A percentile compares a stretch with the other conserved stretches of the same genome.
Evolutionary conservation across 805 yeast species (phyloP).

Genomic region (Ogataea haglerorum): DNA sequence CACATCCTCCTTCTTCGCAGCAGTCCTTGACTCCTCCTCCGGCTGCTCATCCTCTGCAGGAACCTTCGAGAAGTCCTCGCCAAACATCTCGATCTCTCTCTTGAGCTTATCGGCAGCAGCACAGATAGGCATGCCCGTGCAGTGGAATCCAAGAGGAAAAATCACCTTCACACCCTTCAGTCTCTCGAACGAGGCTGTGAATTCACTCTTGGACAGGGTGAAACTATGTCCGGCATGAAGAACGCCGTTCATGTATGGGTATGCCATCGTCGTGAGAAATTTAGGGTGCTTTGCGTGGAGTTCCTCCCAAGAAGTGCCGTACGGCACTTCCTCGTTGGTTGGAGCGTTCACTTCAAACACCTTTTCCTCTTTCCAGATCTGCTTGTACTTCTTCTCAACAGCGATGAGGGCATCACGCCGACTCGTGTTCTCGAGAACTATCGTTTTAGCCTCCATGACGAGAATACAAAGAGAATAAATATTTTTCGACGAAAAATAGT

Average conservation of each 20-base stretch:
- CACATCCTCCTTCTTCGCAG: constrained; percentile 59
- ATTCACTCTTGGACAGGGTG: constrained; percentile 92
- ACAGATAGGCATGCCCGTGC: constrained; percentile 98
- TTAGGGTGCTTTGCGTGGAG: constrained; percentile 80
- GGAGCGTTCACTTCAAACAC: constrained; percentile 90
- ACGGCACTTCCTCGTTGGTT: constrained; percentile 57
- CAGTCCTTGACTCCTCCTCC: constrained; percentile 27
- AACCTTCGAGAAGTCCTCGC: constrained; percentile 67
- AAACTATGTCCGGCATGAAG: constrained; percentile 97
- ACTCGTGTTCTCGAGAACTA: constrained; percentile 57
- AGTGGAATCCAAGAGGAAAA: constrained; percentile 97
- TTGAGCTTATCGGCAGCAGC: constrained; percentile 94
- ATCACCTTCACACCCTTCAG: constrained; percentile 90
- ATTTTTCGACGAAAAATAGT: constrained; percentile 12
- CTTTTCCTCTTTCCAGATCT: constrained; percentile 82
- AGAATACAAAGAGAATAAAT: constrained; percentile 6
- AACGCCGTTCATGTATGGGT: constrained; percentile 98
- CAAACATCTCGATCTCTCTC: constrained; percentile 90
- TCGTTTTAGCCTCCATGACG: constrained; percentile 31
- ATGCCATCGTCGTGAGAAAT: constrained; percentile 91
- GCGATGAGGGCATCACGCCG: constrained; percentile 93
- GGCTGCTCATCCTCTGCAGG: constrained; percentile 52
- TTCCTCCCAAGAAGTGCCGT: constrained; percentile 57
- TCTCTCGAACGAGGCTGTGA: constrained; percentile 88
- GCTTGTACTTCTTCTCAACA: constrained; percentile 85